phyloP scores from a whole-genome alignment of 352 stramenopile species.

The Thraustochytrium sp. region DNA sequence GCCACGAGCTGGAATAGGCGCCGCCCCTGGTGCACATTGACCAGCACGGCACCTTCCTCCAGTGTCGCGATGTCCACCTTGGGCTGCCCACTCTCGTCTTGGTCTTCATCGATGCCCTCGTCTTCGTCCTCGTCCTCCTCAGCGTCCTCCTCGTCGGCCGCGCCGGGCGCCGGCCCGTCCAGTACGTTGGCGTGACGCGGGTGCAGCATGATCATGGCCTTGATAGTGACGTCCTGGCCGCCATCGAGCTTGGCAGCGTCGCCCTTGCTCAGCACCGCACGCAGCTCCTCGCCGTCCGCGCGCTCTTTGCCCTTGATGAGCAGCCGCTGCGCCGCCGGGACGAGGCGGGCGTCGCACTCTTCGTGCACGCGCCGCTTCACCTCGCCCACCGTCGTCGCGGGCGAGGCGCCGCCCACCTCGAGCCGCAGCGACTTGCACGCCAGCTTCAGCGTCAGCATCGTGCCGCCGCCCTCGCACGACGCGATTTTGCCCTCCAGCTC shows the following conservation, averaged over 20 bases:
- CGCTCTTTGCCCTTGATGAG: constrained; percentile 17
- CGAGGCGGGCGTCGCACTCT: not conserved
- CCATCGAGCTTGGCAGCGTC: not conserved
- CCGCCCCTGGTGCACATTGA: constrained; percentile 1
- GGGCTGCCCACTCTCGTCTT: not conserved
- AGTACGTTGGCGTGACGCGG: not conserved
- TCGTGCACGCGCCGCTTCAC: not conserved
- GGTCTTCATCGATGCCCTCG: not conserved
- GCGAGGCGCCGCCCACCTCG: not conserved
- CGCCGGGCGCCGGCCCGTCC: not conserved
- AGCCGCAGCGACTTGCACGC: not conserved
- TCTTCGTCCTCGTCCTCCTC: not conserved
- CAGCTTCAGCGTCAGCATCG: too few relatives aligned
- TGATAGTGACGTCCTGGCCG: not conserved
- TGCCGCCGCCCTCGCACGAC: too few relatives aligned
- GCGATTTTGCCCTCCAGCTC: too few relatives aligned
- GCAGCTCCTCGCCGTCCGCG: not conserved
- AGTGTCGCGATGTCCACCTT: not conserved
- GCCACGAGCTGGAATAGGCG: not conserved
- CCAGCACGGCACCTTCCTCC: not conserved
- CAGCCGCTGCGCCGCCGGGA: not conserved
- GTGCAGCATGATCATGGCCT: constrained; percentile 16
- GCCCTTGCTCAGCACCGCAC: not conserved
- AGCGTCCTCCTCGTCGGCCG: not conserved
- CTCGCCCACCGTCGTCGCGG: not conserved